Evolutionary conservation across 108 stramenopile species (phyloP), one percentile per base, ranked within the genome.

Genomic region (Nitzschia palea): DNA sequence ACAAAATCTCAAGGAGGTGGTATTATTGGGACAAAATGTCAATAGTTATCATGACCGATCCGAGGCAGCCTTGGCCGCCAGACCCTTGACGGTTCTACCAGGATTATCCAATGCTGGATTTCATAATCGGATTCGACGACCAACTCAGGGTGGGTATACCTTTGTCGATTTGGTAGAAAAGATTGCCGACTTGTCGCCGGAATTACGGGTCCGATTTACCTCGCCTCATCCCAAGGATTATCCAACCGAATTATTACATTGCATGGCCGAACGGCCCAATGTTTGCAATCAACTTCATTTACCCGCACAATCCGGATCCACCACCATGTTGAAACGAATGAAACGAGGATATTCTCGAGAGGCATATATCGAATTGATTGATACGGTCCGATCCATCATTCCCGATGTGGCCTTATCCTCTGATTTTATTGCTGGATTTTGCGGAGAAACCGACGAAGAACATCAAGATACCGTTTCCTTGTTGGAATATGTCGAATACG

Each of bases 141-240:
- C 77, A 29, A 76, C 78, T 1, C 87, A 79, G 10, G 91, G 84
- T 0, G 99, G 97, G 18, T 91, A 94, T 30, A 81, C 86, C 9
- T 99, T 99, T 78, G 89, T 90, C 1, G 97, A 99, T 73, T 88
- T 99, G 9, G 82, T 99, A 28, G 94, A 82, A 28, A 76, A 84
- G 0, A 87, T 97, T 2, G 77, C 88, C 23, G 75, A 77, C 40
- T 80, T 96, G 2, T 94, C 90, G n/a, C 93, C 96, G 0, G 96
- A 98, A 65, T 61, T 97, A 9, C 83, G 98, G 5, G 83, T 99
- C 1, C 94, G 99, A 34, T 99, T 98, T 74, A 99, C 99, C 6
- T 91, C 89, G 9, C 98, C 99, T 1, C 99, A 99, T 62, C 99
- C 99, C 29, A 99, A 99, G 65, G 99, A 99, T 69, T 99, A 98